Evolutionary conservation across 2,329 filamentous ascomycete species (phyloP).

Genomic region (Aschersonia sp.): DNA sequence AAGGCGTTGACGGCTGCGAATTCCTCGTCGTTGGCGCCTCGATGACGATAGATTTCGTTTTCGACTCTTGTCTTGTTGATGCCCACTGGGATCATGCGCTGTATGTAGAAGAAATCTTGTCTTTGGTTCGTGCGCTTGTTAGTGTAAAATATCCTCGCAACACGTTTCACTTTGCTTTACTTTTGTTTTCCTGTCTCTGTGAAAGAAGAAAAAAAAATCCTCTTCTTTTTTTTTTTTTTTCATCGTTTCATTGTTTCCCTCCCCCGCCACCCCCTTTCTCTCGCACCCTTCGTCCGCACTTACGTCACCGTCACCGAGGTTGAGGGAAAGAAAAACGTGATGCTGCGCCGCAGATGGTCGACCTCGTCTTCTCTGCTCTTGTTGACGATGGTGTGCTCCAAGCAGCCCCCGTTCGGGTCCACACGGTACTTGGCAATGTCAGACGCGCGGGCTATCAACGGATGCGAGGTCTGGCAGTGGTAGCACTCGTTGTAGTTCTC

Average conservation of each 20-base stretch:
- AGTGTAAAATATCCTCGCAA: neutral
- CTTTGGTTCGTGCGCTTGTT: neutral
- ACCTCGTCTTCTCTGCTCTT: neutral
- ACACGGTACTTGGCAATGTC: neutral
- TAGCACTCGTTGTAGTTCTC: constrained; percentile 1
- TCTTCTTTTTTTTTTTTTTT: too few relatives aligned
- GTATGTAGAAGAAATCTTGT: neutral
- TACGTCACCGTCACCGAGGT: neutral
- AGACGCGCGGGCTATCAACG: neutral
- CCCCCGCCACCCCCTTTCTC: neutral
- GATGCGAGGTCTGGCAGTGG: neutral
- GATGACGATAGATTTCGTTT: neutral
- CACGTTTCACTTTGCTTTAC: neutral
- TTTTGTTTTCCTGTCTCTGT: too few relatives aligned
- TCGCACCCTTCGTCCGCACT: neutral
- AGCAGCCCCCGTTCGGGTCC: neutral
- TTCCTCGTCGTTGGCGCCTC: neutral
- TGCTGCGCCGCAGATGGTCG: neutral
- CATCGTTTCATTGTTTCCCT: too few relatives aligned
- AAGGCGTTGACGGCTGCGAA: neutral
- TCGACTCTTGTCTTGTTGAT: neutral
- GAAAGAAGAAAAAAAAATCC: neutral
- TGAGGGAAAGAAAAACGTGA: neutral
- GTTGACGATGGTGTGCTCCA: neutral
- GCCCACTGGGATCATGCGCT: neutral